Conservation (phyloP, 169 alveolate species). For the Eimeria necatrix region DNA sequence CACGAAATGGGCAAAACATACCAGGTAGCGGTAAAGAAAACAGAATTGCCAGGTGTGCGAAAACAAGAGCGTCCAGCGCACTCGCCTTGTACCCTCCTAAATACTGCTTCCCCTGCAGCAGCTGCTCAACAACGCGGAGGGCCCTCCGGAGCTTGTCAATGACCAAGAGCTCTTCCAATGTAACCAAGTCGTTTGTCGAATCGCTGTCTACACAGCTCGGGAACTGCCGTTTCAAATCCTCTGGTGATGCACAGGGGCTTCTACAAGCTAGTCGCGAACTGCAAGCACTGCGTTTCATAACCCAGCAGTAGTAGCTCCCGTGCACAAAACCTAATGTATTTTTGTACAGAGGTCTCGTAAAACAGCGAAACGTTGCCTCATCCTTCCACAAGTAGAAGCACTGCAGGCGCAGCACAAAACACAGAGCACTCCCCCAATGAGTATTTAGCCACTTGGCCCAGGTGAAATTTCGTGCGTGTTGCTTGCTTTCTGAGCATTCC, state of each 20-base stretch:
- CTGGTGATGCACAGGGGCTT: conserved; percentile 37
- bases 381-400: conserved; percentile 60
- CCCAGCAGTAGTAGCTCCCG: conserved; percentile 70
- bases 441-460: neutral
- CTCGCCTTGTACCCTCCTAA: conserved; percentile 17
- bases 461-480: too few relatives aligned
- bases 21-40: conserved; percentile 59
- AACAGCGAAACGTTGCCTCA: conserved; percentile 15
- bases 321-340: conserved; percentile 39
- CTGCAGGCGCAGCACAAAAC: conserved; percentile 13
- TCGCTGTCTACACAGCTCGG: neutral
- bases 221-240: conserved; percentile 2
- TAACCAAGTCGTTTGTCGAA: neutral
- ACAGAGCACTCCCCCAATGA: neutral
- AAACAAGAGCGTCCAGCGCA: conserved; percentile 48
- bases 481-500: too few relatives aligned
- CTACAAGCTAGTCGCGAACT: neutral
- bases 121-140: conserved; percentile 73
- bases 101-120: conserved; percentile 23
- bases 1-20: neutral
- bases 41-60: conserved; percentile 61
- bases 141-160: conserved; percentile 52
- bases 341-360: conserved; percentile 24
- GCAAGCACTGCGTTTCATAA: conserved; percentile 18
- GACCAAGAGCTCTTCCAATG: conserved; percentile 33